Base-by-base conservation (phyloP, 164 flowering plant species). In the Berberis vulgaris region DNA sequence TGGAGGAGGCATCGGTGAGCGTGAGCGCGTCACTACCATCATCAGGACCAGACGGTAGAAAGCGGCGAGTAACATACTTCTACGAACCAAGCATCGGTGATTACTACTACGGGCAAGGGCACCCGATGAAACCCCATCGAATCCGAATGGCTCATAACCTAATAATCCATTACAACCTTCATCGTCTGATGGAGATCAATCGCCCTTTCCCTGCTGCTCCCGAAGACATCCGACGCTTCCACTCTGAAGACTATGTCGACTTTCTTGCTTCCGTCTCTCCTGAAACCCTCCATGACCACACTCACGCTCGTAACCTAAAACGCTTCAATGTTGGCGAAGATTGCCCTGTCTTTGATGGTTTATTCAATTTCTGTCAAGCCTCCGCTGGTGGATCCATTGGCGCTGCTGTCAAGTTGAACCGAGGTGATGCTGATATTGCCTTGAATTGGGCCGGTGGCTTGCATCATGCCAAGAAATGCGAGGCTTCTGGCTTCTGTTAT, bases 81-180 rank as follows among this genome's bases (percentile, higher is more conserved):
- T 83, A 80, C 81, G 85, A 83, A 56, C 87, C 87, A 12, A 43
- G 79, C 6, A 80, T 84, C 67, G 85, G 85, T 43, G 78, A 84
- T 67, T 84, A 78, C 80, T 82, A 26, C 26, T 26, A 26, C 26
- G 26, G 26, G 26, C 26, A 26, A 26, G 26, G 26, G 26, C 26
- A 26, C 72, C 87, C 85, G 6, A 81, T 83, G 87, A 83, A 83
- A 60, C 87, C 87, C 61, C 85, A 83, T 66, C 79, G 85, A 3
- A 83, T 83, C 68, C 81, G 85, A 1, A 83, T 83, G 85, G 82
- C 87, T 13, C 84, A 81, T 74, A 72, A 73, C 63, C 81, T 83
- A 40, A 68, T 82, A 62, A 68, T 78, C 65, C 83, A 81, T 70
- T 83, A 83, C 73, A 52, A 65, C 13, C 84, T 83, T 66, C 81